Percentiles rank a stretch among this genome's conserved stretches.
Conservation (phyloP, 2,329 filamentous ascomycete species). For the Sporothrix pallida region DNA sequence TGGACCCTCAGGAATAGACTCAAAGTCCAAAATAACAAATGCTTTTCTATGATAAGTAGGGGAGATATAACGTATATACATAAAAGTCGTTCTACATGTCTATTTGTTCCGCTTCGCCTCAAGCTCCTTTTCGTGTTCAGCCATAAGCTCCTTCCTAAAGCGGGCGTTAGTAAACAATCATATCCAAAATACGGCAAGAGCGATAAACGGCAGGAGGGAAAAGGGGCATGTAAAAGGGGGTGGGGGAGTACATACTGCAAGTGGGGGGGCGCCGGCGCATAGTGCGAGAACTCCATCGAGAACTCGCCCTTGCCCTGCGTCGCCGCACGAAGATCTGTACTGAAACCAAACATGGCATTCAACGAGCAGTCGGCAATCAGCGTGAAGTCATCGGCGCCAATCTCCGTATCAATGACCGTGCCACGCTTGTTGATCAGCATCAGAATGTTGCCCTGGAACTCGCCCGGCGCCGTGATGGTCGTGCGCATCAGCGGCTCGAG, state of each 20-base stretch:
- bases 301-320: constrained; percentile 99
- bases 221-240: not conserved
- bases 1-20: too few relatives aligned
- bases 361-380: constrained; percentile 89
- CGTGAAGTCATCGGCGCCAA: constrained; percentile 91
- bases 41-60: constrained; percentile 21
- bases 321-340: constrained; percentile 84
- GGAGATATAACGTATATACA: constrained; percentile 16
- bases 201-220: too few relatives aligned
- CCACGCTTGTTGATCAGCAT: constrained; percentile 96
- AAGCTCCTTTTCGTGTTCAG: constrained; percentile 64
- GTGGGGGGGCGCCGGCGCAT: constrained; percentile 83
- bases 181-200: constrained; percentile 27
- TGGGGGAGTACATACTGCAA: constrained; percentile 71
- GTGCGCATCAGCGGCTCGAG: constrained; percentile 99
- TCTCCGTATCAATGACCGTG: constrained; percentile 93
- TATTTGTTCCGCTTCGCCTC: constrained; percentile 63
- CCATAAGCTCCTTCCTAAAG: constrained; percentile 62
- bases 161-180: constrained; percentile 40
- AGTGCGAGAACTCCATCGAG: constrained; percentile 98
- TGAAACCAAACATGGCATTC: constrained; percentile 98
- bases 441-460: constrained; percentile 97
- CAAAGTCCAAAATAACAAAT: not conserved
- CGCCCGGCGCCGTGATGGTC: constrained; percentile 90
- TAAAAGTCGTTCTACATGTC: not conserved